Conservation (phyloP, 805 yeast genomes). For the Cyberlindnera amylophila region DNA sequence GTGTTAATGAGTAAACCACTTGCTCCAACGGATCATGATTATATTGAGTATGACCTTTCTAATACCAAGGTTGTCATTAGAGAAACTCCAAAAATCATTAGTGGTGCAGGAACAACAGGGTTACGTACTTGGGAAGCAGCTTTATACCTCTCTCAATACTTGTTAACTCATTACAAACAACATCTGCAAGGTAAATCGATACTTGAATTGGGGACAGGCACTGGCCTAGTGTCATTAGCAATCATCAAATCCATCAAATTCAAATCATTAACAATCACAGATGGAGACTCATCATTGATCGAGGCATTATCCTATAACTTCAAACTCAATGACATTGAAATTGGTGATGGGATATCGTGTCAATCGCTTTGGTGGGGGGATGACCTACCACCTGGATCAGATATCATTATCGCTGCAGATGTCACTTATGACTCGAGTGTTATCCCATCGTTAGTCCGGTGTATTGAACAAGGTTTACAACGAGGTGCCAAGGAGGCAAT, state of each 20-base stretch:
- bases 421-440: constrained; percentile 75
- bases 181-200: constrained; percentile 31
- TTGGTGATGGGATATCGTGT: constrained; percentile 16
- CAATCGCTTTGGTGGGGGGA: constrained; percentile 60
- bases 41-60: constrained; percentile 30
- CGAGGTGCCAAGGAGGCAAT: constrained; percentile 30
- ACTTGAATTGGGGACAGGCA: constrained; percentile 85
- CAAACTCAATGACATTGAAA: constrained; percentile 36
- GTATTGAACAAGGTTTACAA: constrained; percentile 32
- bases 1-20: constrained; percentile 27
- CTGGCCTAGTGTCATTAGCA: constrained; percentile 69
- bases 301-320: constrained; percentile 45
- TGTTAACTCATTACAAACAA: constrained; percentile 26
- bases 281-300: constrained; percentile 59
- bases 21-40: constrained; percentile 28
- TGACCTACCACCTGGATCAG: constrained; percentile 36
- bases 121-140: constrained; percentile 94
- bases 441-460: constrained; percentile 50
- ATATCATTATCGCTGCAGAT: constrained; percentile 73
- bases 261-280: constrained; percentile 47
- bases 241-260: constrained; percentile 17
- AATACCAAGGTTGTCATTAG: constrained; percentile 33
- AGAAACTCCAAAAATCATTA: constrained; percentile 62
- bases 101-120: constrained; percentile 85
- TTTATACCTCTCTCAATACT: constrained; percentile 52